Evolutionary conservation across 257 asterid species (phyloP).

Genomic region (Penstemon newberryi): DNA sequence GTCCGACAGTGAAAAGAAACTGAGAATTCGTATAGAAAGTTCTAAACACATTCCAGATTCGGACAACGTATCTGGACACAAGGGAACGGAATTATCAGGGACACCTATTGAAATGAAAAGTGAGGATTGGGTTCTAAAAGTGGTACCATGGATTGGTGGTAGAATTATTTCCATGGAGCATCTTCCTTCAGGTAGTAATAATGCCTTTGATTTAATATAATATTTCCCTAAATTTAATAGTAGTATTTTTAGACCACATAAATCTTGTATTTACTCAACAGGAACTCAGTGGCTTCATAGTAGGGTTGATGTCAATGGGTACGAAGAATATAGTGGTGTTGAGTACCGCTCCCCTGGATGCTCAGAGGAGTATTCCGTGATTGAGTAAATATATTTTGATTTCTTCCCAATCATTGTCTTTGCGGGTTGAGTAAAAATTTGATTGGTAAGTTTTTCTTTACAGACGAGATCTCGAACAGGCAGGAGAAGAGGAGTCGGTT

Average conservation of each 20-base stretch:
- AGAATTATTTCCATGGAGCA: constrained; percentile 93
- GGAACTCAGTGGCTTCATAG: constrained; percentile 99
- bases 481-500: constrained; percentile 75
- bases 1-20: constrained; percentile 53
- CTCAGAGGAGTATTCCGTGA: constrained; percentile 78
- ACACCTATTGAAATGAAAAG: constrained; percentile 75
- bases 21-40: constrained; percentile 56
- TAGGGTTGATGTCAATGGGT: constrained; percentile 77
- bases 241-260: too few species aligned
- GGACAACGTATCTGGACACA: constrained; percentile 58
- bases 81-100: constrained; percentile 70
- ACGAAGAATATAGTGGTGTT: constrained; percentile 86
- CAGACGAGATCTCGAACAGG: constrained; percentile 81
- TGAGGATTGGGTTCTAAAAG: constrained; percentile 84
- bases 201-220: background rate
- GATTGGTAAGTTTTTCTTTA: constrained; percentile 14
- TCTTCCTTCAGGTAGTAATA: constrained; percentile 68
- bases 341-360: constrained; percentile 94
- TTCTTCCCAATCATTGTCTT: background rate
- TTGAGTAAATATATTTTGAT: constrained; percentile 55
- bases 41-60: constrained; percentile 66
- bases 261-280: constrained; percentile 20
- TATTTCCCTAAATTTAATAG: constrained; percentile 19
- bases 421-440: constrained; percentile 8
- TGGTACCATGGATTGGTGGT: constrained; percentile 97